Conservation (phyloP, 371 early-diverging fungal species). For the Zopfochytrium polystomum region DNA sequence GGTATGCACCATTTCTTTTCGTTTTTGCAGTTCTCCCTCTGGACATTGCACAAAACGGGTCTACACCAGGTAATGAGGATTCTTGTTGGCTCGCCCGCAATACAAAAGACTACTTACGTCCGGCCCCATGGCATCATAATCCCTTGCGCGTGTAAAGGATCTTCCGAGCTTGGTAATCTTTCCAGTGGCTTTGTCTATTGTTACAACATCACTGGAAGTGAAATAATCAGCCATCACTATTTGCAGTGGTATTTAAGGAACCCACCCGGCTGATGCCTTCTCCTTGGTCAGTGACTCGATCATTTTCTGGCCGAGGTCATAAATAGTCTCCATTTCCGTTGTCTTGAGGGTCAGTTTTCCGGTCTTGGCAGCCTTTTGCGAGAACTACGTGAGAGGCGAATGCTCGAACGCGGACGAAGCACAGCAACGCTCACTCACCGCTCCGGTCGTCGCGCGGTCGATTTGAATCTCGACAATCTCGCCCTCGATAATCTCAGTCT, state of each 20-base stretch:
- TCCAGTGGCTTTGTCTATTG: slow-evolving; percentile 98
- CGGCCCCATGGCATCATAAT: slow-evolving; percentile 95
- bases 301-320: slow-evolving; percentile 98
- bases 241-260: no score
- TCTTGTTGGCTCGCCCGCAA: no score
- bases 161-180: slow-evolving; percentile 95
- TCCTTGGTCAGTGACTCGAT: slow-evolving; percentile 95
- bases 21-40: slow-evolving; percentile 98
- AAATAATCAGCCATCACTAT: no score
- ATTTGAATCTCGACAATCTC: slow-evolving; percentile 98
- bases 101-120: slow-evolving; percentile 57
- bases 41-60: slow-evolving; percentile 97
- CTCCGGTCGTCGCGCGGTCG: slow-evolving; percentile 87
- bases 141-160: slow-evolving; percentile 89
- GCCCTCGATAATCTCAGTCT: slow-evolving; percentile 96
- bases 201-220: slow-evolving; percentile 97
- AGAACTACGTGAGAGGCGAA: no score
- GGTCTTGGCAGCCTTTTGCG: no score
- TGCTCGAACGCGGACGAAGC: no score
- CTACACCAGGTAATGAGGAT: no score
- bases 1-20: slow-evolving; percentile 92
- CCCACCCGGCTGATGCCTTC: slow-evolving; percentile 90
- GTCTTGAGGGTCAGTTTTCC: slow-evolving; percentile 98
- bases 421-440: no score
- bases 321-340: slow-evolving; percentile 99